Conservation (phyloP, 805 yeast species). For the Grigorovia yakushimaensis region DNA sequence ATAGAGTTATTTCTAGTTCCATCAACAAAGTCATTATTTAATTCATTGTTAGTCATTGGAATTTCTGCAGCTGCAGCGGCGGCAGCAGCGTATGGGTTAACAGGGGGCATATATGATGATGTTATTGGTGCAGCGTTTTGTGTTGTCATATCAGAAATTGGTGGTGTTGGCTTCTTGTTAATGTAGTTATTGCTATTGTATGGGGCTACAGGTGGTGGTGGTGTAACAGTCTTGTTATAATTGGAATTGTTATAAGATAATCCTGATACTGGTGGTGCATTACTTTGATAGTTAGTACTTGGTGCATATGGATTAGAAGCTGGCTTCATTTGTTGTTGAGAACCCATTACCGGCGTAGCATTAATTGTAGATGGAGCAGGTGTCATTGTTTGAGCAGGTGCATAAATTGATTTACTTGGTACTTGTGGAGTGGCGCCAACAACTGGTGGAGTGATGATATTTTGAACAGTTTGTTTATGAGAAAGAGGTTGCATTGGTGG, state of each 20-base stretch:
- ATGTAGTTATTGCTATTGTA: background rate
- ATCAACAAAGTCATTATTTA: background rate
- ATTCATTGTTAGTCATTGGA: constrained; percentile 6
- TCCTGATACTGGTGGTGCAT: background rate
- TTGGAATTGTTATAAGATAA: background rate
- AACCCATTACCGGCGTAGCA: constrained; percentile 5
- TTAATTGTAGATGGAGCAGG: constrained; percentile 1
- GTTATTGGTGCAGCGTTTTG: constrained; percentile 10
- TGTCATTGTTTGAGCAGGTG: constrained; percentile 1
- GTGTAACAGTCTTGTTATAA: background rate
- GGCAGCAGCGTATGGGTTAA: constrained; percentile 22
- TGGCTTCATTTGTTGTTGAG: constrained; percentile 4
- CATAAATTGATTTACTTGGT: constrained; percentile 1
- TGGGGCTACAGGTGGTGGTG: background rate
- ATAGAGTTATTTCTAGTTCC: background rate
- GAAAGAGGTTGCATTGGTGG: background rate
- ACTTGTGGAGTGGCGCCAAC: background rate
- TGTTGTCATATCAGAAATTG: constrained; percentile 7
- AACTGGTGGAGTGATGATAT: constrained; percentile 1
- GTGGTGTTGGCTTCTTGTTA: background rate
- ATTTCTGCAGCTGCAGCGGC: constrained; percentile 12
- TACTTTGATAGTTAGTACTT: background rate
- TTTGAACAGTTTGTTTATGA: background rate
- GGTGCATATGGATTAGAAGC: constrained; percentile 10
- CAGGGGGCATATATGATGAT: constrained; percentile 16